Base-by-base conservation (phyloP, 306 rosid species). In the Cicer bijugum region DNA sequence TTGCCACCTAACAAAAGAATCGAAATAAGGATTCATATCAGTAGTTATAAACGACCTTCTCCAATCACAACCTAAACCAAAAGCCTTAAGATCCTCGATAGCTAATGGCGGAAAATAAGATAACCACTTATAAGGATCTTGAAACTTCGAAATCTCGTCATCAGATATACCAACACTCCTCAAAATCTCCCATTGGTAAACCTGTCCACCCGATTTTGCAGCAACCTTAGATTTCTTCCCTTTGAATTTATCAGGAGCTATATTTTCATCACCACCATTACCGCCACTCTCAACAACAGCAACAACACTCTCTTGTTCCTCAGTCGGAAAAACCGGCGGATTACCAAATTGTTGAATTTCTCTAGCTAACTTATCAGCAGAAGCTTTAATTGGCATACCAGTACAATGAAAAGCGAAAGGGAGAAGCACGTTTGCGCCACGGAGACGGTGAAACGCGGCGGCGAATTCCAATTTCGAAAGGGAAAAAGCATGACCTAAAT, bases 401-500 rank as follows among this genome's bases (percentile, higher is more conserved):
- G 98, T 94, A 89, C 98, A 94, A 63, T 94, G 98, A 68, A 94
- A 94, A 17, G 83, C 96, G 12, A 94, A 94, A 7, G 98, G 98
- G 9, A 91, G 75, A 4, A 94, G 85, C 39, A 94, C 98, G 46
- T 91, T 91, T 40, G 97, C 94, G 10, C 98, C 98, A 48, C 91
- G 86, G 14, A 93, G 58, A 57, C 97, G 75, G 63, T 93, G 98
- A 71, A 74, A 93, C 3, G 96, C 98, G 1, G 96, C 89, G 4
- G 98, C 92, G 39, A 93, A 93, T 78, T 93, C 97, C 10, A 94
- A 69, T 67, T 91, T 91, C 8, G 98, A 89, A 61, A 94, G 39
- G 0, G 96, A 91, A 72, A 94, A 89, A 0, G 96, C 96, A 14
- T 91, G 97, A 4, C 98, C 97, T 4, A 93, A 82, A 80, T 93